Evolutionary conservation across 2,329 filamentous ascomycete species (phyloP).

Genomic region (Beauveria sp.): DNA sequence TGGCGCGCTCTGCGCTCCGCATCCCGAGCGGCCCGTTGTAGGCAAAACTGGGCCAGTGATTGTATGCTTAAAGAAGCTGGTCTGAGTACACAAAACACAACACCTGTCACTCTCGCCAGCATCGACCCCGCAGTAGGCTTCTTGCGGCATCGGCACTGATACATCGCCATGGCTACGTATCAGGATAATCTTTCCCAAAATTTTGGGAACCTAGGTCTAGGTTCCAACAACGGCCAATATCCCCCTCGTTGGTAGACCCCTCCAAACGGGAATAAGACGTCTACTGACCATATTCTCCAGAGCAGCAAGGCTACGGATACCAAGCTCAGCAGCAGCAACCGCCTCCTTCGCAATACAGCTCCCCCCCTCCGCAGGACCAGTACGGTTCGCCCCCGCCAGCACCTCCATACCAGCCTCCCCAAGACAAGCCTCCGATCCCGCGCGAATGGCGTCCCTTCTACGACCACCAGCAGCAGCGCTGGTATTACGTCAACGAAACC

Average conservation of each 20-base stretch:
- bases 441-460: conserved; percentile 57
- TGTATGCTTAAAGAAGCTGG: not conserved
- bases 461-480: conserved; percentile 53
- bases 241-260: not conserved
- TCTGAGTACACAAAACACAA: not conserved
- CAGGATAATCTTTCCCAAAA: conserved; percentile 10
- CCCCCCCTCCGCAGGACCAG: conserved; percentile 1
- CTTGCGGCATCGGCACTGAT: not conserved
- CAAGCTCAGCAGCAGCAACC: conserved; percentile 1
- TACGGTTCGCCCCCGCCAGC: conserved; percentile 5
- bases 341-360: not conserved
- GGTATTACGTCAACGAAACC: conserved; percentile 57
- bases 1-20: not conserved
- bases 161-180: conserved; percentile 3
- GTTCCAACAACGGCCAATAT: conserved; percentile 10
- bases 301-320: conserved; percentile 7
- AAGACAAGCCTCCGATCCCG: conserved; percentile 43
- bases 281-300: not conserved
- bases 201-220: conserved; percentile 9
- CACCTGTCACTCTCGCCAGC: not conserved
- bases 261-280: not conserved
- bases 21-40: conserved; percentile 4
- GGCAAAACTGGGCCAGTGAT: not conserved
- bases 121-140: not conserved
- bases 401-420: conserved; percentile 27